A percentile compares a stretch with the other conserved stretches of the same genome.
These are phyloP conservation scores for Globisporangium paroecandrum DNA, from an alignment of 352 stramenopile genomes.

Conservation along the genomic window DNA sequence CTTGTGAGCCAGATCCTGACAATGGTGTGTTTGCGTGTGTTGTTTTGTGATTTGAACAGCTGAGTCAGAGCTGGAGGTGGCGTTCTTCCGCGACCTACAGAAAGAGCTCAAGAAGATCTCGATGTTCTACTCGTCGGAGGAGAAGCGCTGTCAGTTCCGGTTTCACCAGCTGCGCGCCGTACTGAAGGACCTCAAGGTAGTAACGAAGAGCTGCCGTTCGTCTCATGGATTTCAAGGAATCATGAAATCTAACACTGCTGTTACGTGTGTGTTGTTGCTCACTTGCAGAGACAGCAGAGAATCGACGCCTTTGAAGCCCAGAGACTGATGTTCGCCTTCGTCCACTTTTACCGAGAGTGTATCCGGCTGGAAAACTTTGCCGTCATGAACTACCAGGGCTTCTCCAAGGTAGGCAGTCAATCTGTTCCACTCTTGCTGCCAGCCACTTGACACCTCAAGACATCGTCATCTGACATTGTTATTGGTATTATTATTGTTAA, in stretches of 20 bases:
- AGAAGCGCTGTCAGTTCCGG: slow-evolving; percentile 69
- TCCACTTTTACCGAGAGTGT: slow-evolving; percentile 82
- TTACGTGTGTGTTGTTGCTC: neutral
- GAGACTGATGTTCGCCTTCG: slow-evolving; percentile 76
- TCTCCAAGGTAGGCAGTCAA: slow-evolving; percentile 57
- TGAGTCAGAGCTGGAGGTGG: slow-evolving; percentile 66
- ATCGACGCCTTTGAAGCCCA: slow-evolving; percentile 53
- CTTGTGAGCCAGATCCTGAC: neutral
- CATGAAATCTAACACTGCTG: neutral
- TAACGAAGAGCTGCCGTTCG: slow-evolving; percentile 5
- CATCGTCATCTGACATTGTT: neutral
- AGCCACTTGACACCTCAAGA: neutral
- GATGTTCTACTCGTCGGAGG: slow-evolving; percentile 69
- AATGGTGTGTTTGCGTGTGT: slow-evolving; percentile 1
- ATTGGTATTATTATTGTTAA: neutral
- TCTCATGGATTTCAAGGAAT: neutral
- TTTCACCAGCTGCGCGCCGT: slow-evolving; percentile 71
- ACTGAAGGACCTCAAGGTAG: slow-evolving; percentile 61
- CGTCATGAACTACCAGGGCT: slow-evolving; percentile 84
- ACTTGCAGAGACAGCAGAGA: slow-evolving; percentile 31
- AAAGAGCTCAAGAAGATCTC: slow-evolving; percentile 78
- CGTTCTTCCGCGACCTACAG: slow-evolving; percentile 77
- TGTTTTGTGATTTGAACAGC: slow-evolving; percentile 23
- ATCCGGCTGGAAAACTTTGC: slow-evolving; percentile 82
- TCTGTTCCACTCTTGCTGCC: too few species aligned